A percentile compares a stretch with the other conserved stretches of the same genome.
Conservation (phyloP, 768 basidiomycete species). For the Xanthoconium purpureum region DNA sequence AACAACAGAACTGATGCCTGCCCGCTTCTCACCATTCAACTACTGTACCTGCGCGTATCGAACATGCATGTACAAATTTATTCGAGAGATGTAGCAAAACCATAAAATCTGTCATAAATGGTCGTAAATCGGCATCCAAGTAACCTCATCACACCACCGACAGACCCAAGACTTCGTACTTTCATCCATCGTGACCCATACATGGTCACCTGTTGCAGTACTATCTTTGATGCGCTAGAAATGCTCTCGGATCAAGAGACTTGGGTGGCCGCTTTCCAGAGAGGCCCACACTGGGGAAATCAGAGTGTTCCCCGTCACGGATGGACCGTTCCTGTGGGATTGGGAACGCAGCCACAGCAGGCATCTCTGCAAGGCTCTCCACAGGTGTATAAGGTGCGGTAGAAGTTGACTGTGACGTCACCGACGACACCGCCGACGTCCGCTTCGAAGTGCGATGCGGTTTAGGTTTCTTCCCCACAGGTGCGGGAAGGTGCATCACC, state of each 20-base stretch:
- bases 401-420: conserved; percentile 47
- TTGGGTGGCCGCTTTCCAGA: conserved; percentile 31
- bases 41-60: too few relatives aligned
- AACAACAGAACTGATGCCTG: too few relatives aligned
- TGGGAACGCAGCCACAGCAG: conserved; percentile 22
- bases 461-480: conserved; percentile 9
- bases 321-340: conserved; percentile 33
- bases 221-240: conserved; percentile 33
- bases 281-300: conserved; percentile 41
- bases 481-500: conserved; percentile 25
- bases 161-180: background rate
- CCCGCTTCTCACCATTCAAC: too few relatives aligned
- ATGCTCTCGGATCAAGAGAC: conserved; percentile 39
- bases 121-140: background rate
- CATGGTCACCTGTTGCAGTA: background rate
- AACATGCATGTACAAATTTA: background rate
- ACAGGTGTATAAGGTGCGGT: conserved; percentile 37
- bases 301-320: conserved; percentile 19
- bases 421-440: conserved; percentile 37
- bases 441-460: conserved; percentile 27
- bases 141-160: background rate
- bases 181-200: too few relatives aligned
- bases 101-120: background rate
- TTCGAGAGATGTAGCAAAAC: background rate
- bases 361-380: conserved; percentile 32